Base-by-base conservation (phyloP, 2,329 filamentous ascomycete species). In the Sporothrix brunneoviolacea region DNA sequence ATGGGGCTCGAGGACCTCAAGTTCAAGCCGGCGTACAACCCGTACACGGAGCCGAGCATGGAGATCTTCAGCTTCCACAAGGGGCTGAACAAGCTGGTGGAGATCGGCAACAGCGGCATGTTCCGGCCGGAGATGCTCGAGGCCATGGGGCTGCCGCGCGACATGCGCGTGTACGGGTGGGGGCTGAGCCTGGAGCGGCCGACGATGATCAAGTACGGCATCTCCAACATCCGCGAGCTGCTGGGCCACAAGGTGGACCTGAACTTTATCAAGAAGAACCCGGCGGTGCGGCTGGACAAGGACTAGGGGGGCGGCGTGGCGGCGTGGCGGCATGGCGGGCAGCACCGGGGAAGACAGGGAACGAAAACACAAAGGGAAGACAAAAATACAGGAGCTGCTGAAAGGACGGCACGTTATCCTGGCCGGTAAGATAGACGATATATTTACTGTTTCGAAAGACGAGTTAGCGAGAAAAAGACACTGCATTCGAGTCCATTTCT, bases 31-130 rank as follows among this genome's bases (percentile, higher is more conserved):
- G 93, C 93, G 1, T 58, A 88, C 86, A 95, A 95, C 71, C 88
- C 88, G 1, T 91, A 94, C 74, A 95, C 90, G 24, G 93, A 98
- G 71, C 91, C 93, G 27, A 86, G 85, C 65, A 94, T 98, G 90
- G 93, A 98, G 70, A 95, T 98, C 59, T 98, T 97, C 72, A 89
- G 88, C 58, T 97, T 85, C 74, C 93, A 97, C 75, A 80, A 85
- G 62, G 91, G 90, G 4, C 73, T 96, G 44, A 81, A 81, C 62
- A 95, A 95, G 74, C 85, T 94, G 72, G 88, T 97, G 22, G 93
- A 97, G 73, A 97, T 97, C 65, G 93, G 93, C 54, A 97, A 98
- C 73, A 91, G 86, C 61, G 93, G 93, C 57, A 97, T 98, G 91
- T 98, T 98, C 82, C 79, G 93, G 58, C 91, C 93, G 2, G 93